Base-by-base conservation (phyloP, 2,329 filamentous ascomycete genomes). In the Sarocladium strictum region DNA sequence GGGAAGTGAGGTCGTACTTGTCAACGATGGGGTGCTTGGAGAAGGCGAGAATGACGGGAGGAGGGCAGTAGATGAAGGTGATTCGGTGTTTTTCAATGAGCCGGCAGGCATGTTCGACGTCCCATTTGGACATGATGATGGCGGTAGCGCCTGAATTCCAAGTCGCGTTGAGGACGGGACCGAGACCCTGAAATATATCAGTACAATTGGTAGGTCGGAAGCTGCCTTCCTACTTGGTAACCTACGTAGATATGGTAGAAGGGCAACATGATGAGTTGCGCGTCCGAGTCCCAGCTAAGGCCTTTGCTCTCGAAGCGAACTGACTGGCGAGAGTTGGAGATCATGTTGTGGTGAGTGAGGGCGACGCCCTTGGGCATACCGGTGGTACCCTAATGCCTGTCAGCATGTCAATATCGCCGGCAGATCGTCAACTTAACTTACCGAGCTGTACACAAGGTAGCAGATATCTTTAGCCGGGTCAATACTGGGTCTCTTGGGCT, bases 361-460 rank as follows among this genome's bases (percentile, higher is more conserved):
- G 90, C 88, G 14, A 97, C 93, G 15, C 92, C 93, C 70, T 97
- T 97, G 0, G 93, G 92, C 52, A 91, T 74, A 2, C 93, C 93
- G 0, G 93, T 97, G 0, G 93, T 97, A 7, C 93, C 93, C 67
- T 72, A 40, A 17, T 12, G 26, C 35, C 12, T 27, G 45, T 29
- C 24, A 24, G 47, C 19, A 27, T 51, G 24, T 33, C 7, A 9
- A 32, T 11, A 32, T 32, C 47, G 6, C 17, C 9, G 9, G 11
- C n/a, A 12, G 14, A 41, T 27, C 35, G 9, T 47, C 21, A 47
- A 17, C 3, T 7, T 12, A 2, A 59, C 68, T 54, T 57, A 71
- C 69, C 7, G 87, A 92, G 51, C 86, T 90, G 69, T 96, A 97
- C 1, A 95, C 90, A 55, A 97, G 71, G 64, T 94, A 96, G 0